Percentiles rank a stretch among this genome's conserved stretches.
phyloP scores from a whole-genome alignment of 192 early-diverging fungal genomes.

The Glomus cerebriforme region DNA sequence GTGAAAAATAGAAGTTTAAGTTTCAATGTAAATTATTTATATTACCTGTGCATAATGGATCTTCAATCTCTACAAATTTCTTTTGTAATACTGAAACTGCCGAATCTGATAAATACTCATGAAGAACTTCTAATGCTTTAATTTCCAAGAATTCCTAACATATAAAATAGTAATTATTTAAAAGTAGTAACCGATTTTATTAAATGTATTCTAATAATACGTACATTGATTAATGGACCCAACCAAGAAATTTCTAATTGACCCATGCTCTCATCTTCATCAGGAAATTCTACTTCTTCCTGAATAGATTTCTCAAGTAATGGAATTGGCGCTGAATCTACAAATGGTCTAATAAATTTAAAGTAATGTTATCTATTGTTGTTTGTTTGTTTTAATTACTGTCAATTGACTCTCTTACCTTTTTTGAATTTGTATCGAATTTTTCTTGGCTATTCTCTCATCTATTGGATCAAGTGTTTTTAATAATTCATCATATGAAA shows the following conservation, averaged over 20 bases:
- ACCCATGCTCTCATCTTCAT: constrained; percentile 65
- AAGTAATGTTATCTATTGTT: not conserved
- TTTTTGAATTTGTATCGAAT: constrained; percentile 47
- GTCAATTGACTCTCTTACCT: constrained; percentile 28
- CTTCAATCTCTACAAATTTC: constrained; percentile 64
- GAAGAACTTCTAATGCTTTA: constrained; percentile 38
- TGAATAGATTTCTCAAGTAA: constrained; percentile 44
- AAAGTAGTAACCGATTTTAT: not conserved
- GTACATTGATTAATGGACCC: constrained; percentile 55
- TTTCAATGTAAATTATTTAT: not conserved
- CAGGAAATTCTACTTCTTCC: constrained; percentile 57
- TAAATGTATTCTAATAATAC: not conserved
- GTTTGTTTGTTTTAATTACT: not conserved
- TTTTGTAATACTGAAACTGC: constrained; percentile 56
- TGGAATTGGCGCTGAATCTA: constrained; percentile 50
- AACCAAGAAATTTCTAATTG: constrained; percentile 55
- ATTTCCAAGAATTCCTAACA: constrained; percentile 34
- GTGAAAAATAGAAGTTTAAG: too few species aligned
- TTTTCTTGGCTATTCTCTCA: constrained; percentile 54
- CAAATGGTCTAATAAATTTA: constrained; percentile 54
- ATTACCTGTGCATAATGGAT: constrained; percentile 61
- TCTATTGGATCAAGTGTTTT: constrained; percentile 51
- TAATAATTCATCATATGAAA: constrained; percentile 47
- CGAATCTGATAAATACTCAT: constrained; percentile 58
- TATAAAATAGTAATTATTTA: not conserved